Base-by-base conservation (phyloP, 1,139 yeast species). In the Hyphopichia fennica region DNA sequence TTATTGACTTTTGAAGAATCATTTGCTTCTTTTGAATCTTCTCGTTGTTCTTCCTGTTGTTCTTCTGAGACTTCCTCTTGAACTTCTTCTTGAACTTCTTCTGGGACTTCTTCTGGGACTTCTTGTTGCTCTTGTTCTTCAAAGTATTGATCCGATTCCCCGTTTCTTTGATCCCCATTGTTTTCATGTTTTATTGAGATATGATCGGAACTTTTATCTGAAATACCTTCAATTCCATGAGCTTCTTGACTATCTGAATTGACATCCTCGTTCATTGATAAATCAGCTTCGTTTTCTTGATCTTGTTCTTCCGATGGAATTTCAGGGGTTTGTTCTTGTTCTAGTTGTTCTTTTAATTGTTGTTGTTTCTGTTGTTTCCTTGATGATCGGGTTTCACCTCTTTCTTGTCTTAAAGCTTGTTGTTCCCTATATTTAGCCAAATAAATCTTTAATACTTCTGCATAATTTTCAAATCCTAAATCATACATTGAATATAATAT, bases 391-490 rank as follows among this genome's bases (percentile, higher is more conserved):
- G 73, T 57, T 46, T 81, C 84, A 2, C 83, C 81, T 44, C 83
- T 63, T 51, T 79, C 85, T 52, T 82, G 84, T 54, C 75, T 77
- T 49, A 82, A 54, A 2, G 87, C 87, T 53, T 86, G 91, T 54
- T 84, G 89, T 60, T 72, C 75, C 45, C 89, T 63, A 56, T 82
- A 83, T 57, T 83, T 83, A 35, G 89, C 85, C 47, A 83, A 65
- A 54, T 82, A 83, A 31, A 83, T 83, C 57, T 82, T 82, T 49
- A 83, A 70, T 9, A 83, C 84, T 58, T 83, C 89, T 9, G 87
- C 81, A 56, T 83, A 83, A 54, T 82, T 82, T 54, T 83, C 89
- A 60, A 83, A 83, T 23, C 89, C 89, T 37, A 83, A 71, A 39
- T 82, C 78, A 44, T 79, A 77, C 86, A 83, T 79, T 18, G 87